Conservation (phyloP, 2,329 filamentous ascomycete genomes). For the Drechslera avenae region DNA sequence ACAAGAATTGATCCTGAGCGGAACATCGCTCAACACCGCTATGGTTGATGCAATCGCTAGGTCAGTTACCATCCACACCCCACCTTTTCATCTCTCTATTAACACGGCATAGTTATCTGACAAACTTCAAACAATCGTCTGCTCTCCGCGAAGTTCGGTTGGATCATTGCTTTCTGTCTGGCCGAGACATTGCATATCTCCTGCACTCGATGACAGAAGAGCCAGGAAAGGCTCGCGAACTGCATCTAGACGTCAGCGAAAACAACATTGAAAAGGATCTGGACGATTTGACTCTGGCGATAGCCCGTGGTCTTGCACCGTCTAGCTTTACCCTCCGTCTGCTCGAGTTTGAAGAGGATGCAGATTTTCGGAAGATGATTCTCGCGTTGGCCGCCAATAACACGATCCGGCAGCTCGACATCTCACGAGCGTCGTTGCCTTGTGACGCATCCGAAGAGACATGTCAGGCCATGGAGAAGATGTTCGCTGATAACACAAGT, state of each 20-base stretch:
- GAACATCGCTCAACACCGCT: constrained; percentile 64
- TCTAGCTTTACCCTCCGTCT: constrained; percentile 69
- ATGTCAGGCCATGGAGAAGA: constrained; percentile 64
- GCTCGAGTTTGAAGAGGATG: constrained; percentile 70
- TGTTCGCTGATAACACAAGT: constrained; percentile 71
- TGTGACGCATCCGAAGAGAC: constrained; percentile 71
- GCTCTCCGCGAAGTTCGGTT: constrained; percentile 66
- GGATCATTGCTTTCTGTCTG: constrained; percentile 69
- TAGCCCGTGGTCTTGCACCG: constrained; percentile 60
- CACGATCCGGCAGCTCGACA: constrained; percentile 67
- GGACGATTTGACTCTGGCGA: constrained; percentile 58
- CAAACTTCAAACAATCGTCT: constrained; percentile 62
- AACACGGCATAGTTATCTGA: constrained; percentile 61
- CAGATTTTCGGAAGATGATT: constrained; percentile 67
- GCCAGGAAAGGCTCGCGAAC: constrained; percentile 57
- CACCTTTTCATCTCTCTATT: neutral
- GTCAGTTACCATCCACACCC: constrained; percentile 19
- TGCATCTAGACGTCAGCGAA: constrained; percentile 70
- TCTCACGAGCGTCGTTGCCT: constrained; percentile 72
- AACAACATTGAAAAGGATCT: constrained; percentile 62
- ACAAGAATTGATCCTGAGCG: constrained; percentile 68
- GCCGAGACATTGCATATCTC: constrained; percentile 67
- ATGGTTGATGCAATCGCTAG: constrained; percentile 67
- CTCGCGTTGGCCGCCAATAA: constrained; percentile 66
- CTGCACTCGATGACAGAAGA: constrained; percentile 65